Percentiles rank a stretch among this genome's conserved stretches.
Evolutionary conservation across 805 yeast genomes (phyloP).

Genomic region (Kockiozyma suomiensis): DNA sequence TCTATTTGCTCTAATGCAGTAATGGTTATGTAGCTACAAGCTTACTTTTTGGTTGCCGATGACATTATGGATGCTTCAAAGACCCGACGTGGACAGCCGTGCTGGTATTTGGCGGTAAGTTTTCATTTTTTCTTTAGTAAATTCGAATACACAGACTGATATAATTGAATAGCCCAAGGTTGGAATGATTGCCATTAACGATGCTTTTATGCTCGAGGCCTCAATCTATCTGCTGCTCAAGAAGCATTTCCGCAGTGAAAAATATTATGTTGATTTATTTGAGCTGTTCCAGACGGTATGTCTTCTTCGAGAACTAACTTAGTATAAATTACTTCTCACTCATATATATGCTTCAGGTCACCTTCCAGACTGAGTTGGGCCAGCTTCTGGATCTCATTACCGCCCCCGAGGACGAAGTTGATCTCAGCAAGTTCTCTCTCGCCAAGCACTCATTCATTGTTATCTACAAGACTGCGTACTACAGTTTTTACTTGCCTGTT

Average conservation of each 20-base stretch:
- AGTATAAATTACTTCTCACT: not conserved
- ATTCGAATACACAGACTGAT: not conserved
- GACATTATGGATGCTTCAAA: constrained; percentile 97
- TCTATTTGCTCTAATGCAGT: not conserved
- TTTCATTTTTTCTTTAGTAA: not conserved
- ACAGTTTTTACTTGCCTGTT: constrained; percentile 95
- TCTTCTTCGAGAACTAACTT: not conserved
- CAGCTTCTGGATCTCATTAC: constrained; percentile 93
- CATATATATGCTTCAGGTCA: constrained; percentile 50
- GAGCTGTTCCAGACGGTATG: constrained; percentile 84
- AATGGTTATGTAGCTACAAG: constrained; percentile 59
- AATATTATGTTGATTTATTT: constrained; percentile 83
- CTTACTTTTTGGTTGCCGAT: constrained; percentile 95
- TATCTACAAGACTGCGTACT: constrained; percentile 94
- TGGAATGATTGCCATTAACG: constrained; percentile 93
- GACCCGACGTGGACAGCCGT: constrained; percentile 98
- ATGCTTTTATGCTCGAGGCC: constrained; percentile 94
- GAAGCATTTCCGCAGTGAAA: constrained; percentile 79
- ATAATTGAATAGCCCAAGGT: constrained; percentile 57
- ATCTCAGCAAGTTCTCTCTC: constrained; percentile 80
- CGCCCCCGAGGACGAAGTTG: constrained; percentile 95
- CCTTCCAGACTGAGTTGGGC: constrained; percentile 97
- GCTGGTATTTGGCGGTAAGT: constrained; percentile 73
- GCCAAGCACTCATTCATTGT: constrained; percentile 94
- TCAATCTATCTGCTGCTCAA: constrained; percentile 87